Percentiles rank a stretch among this genome's conserved stretches.
Evolutionary conservation across 1,284 basidiomycete genomes (phyloP).

Genomic region (Bondarzewia mesenterica): DNA sequence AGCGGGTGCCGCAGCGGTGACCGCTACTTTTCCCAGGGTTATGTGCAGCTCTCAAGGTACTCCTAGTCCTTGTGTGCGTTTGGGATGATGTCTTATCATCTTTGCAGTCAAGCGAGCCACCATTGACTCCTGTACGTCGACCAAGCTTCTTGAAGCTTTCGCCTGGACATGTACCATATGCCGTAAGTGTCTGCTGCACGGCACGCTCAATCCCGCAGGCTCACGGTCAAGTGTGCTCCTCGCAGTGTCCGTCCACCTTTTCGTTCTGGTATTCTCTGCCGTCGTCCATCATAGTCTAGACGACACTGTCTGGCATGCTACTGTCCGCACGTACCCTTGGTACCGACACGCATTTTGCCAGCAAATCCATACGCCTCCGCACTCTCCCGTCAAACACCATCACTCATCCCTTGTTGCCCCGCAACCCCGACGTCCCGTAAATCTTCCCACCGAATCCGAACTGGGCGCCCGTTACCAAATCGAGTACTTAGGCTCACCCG

Average conservation of each 20-base stretch:
- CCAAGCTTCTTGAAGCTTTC: constrained; percentile 49
- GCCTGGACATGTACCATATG: constrained; percentile 51
- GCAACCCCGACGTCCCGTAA: constrained; percentile 28
- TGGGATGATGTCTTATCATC: constrained; percentile 1
- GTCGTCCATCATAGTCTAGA: constrained; percentile 31
- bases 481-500: constrained; percentile 20
- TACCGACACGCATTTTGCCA: constrained; percentile 14
- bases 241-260: constrained; percentile 37
- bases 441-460: constrained; percentile 22
- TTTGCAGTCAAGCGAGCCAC: constrained; percentile 13
- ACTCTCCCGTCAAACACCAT: constrained; percentile 23
- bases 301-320: constrained; percentile 42
- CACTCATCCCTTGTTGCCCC: constrained; percentile 33
- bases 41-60: constrained; percentile 22
- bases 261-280: constrained; percentile 26
- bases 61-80: constrained; percentile 2
- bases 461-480: constrained; percentile 35
- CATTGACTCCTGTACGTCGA: constrained; percentile 42
- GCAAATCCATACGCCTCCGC: constrained; percentile 18
- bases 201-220: no score
- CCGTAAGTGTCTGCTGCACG: constrained; percentile 31
- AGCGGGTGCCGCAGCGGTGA: constrained; percentile 42
- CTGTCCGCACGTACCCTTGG: constrained; percentile 39
- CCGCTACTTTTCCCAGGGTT: constrained; percentile 27
- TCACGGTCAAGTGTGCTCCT: not conserved